Evolutionary conservation across 2,329 filamentous ascomycete species (phyloP).

Genomic region (Beauveria pseudobassiana): DNA sequence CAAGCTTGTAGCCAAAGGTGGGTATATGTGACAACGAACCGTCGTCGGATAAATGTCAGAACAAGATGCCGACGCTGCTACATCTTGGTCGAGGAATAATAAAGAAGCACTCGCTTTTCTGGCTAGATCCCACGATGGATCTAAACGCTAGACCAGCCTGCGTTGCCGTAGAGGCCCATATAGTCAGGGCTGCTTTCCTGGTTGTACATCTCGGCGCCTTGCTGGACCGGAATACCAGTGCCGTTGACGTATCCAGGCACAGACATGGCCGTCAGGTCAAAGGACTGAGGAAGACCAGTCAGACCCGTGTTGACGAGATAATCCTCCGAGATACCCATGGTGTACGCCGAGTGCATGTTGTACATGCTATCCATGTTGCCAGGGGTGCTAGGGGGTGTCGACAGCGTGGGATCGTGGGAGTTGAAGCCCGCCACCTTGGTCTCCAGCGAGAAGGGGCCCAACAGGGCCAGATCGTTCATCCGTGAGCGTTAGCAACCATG

Average conservation of each 20-base stretch:
- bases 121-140: neutral
- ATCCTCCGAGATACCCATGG: conserved; percentile 37
- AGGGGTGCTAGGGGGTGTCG: conserved; percentile 47
- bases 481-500: conserved; percentile 30
- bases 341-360: conserved; percentile 31
- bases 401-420: conserved; percentile 37
- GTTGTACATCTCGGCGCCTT: conserved; percentile 32
- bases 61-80: neutral
- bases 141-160: conserved; percentile 1
- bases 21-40: conserved; percentile 1
- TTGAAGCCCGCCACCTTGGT: conserved; percentile 23
- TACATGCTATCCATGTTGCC: conserved; percentile 37
- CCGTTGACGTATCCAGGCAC: conserved; percentile 40
- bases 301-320: conserved; percentile 41
- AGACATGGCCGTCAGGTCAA: conserved; percentile 30
- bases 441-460: conserved; percentile 25
- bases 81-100: neutral
- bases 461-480: conserved; percentile 32
- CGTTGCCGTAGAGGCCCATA: neutral
- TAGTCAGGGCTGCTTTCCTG: conserved; percentile 9
- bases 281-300: conserved; percentile 37
- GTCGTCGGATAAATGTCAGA: conserved; percentile 3
- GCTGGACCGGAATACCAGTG: conserved; percentile 21
- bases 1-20: conserved; percentile 4
- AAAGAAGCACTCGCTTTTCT: neutral